Evolutionary conservation across 2,329 filamentous ascomycete species (phyloP), one percentile per base, ranked within the genome.

Genomic region (Magnaporthales sp.): DNA sequence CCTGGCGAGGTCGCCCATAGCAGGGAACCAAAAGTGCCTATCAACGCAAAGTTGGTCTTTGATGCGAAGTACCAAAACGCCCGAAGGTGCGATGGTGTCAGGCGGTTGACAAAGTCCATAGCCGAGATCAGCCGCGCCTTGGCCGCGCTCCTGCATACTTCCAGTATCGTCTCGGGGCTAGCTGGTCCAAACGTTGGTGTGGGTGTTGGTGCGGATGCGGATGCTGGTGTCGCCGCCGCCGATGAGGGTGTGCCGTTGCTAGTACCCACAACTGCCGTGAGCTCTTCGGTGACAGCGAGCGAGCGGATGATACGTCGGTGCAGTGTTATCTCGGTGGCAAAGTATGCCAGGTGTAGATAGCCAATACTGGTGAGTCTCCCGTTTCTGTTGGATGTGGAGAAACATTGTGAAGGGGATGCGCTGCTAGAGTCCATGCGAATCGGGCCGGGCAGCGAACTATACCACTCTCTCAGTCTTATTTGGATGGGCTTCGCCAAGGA

Each of bases 61-160:
- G 90, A 92, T 1, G 91, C 89, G 74, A 93, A 94, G 75, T 91
- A 93, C 94, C 94, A 98, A 78, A 97, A 97, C 0, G 92, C 86
- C n/a, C 90, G 88, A 31, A 97, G 84, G 73, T 98, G 93, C 46
- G 89, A 87, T 0, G 92, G 92, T 61, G 91, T 92, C 32, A 98
- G 85, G 0, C 94, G 89, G 78, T 97, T 97, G 72, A 97, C 93
- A 77, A 97, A 97, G 76, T 98, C 94, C 91, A 98, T 96, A 70
- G 93, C 93, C 26, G 91, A 96, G 74, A 97, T 97, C 38, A 98
- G 84, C 6, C 94, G 90, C 0, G 94, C 96, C 77, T 97, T 97
- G 66, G 94, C 94, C 4, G 94, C 94, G 67, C 90, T 93, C 66
- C 94, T 92, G 77, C 93, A 97, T 71, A 97, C 97, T 77, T 96